phyloP scores from a whole-genome alignment of 192 early-diverging fungal species.

The Backusella sp. region DNA sequence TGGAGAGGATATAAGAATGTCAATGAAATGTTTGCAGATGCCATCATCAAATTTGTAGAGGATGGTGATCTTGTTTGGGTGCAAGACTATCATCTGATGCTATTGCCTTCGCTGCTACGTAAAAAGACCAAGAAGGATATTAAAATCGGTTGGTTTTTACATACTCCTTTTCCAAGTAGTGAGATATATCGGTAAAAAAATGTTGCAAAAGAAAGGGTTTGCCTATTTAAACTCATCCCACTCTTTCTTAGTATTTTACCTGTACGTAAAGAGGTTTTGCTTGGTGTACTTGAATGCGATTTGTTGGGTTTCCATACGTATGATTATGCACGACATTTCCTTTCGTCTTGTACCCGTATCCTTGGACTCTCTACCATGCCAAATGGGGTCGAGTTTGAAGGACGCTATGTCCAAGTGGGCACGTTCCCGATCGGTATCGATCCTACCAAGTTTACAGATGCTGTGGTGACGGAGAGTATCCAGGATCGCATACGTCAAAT shows the following conservation, averaged over 20 bases:
- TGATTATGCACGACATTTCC: conserved; percentile 98
- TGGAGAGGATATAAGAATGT: conserved; percentile 95
- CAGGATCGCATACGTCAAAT: conserved; percentile 74
- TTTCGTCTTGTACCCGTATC: conserved; percentile 96
- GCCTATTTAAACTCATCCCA: not conserved
- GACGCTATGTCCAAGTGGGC: conserved; percentile 91
- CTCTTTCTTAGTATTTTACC: conserved; percentile 70
- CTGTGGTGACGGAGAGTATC: conserved; percentile 66
- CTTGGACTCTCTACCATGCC: conserved; percentile 93
- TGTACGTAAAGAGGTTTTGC: conserved; percentile 89
- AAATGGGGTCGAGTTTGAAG: conserved; percentile 91
- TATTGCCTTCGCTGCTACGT: conserved; percentile 85
- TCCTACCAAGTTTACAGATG: conserved; percentile 89
- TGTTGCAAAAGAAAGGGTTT: conserved; percentile 9
- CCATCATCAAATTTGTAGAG: conserved; percentile 75
- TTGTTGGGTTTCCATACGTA: conserved; percentile 99
- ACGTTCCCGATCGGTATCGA: conserved; percentile 99
- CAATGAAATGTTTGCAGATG: conserved; percentile 89
- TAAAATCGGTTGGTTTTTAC: conserved; percentile 98
- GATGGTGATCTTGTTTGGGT: conserved; percentile 91
- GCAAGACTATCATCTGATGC: conserved; percentile 98
- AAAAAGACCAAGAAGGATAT: conserved; percentile 69
- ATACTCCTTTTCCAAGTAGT: conserved; percentile 95
- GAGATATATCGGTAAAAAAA: conserved; percentile 82
- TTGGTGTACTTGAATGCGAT: conserved; percentile 90